These are phyloP conservation scores for Penicillium glabrum DNA, from an alignment of 2,329 filamentous ascomycete genomes.

Conservation along the genomic window DNA sequence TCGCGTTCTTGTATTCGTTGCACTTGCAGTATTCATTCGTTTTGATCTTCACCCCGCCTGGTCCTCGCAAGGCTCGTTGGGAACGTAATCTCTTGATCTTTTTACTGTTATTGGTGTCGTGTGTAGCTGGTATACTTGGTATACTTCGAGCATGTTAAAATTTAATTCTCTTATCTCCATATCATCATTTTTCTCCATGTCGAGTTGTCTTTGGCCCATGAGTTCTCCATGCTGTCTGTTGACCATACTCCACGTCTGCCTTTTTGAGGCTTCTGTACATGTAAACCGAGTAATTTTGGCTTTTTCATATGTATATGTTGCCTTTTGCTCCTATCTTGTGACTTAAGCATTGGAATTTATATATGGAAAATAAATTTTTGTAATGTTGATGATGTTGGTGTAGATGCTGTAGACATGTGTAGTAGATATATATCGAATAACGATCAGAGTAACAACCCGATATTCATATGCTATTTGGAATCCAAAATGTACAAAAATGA, in stretches of 20 bases:
- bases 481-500: background rate
- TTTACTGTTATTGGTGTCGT: background rate
- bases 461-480: background rate
- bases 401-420: background rate
- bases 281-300: too few species aligned
- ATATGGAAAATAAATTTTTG: background rate
- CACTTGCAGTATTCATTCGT: background rate
- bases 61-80: background rate
- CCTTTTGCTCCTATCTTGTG: too few species aligned
- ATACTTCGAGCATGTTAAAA: too few species aligned
- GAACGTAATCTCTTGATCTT: background rate
- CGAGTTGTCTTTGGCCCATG: too few species aligned
- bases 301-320: too few species aligned
- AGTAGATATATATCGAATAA: background rate
- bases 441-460: background rate
- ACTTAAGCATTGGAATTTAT: accelerated
- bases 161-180: too few species aligned
- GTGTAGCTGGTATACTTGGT: background rate
- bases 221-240: too few species aligned
- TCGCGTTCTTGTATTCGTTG: background rate
- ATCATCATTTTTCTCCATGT: too few species aligned
- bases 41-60: background rate
- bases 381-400: background rate
- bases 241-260: too few species aligned
- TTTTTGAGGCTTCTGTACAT: too few species aligned